phyloP scores from a whole-genome alignment of 2,329 filamentous ascomycete species.

The Penicillium sp. region DNA sequence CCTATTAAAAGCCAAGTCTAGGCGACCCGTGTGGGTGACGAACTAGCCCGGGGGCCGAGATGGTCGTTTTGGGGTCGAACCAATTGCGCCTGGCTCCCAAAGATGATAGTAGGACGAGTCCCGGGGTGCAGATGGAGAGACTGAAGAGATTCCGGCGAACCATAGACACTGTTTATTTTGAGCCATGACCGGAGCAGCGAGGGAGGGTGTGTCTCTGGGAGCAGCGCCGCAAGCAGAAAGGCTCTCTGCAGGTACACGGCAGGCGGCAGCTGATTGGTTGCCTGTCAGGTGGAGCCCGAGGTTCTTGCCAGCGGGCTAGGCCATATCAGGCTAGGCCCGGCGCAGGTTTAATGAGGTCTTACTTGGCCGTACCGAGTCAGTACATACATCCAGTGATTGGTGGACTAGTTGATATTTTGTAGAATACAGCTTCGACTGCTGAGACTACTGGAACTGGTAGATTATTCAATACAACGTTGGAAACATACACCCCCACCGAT shows the following conservation, averaged over 20 bases:
- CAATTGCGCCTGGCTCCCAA: background rate
- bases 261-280: slow-evolving; percentile 12
- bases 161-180: background rate
- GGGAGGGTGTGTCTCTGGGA: background rate
- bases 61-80: slow-evolving; percentile 1
- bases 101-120: background rate
- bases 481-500: too few species aligned
- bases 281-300: slow-evolving; percentile 16
- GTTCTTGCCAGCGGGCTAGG: slow-evolving; percentile 21
- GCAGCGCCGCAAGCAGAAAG: slow-evolving; percentile 5
- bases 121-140: background rate
- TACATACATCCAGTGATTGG: too few species aligned
- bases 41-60: slow-evolving; percentile 21
- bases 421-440: too few species aligned
- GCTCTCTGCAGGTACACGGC: slow-evolving; percentile 22
- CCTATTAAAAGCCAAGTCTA: slow-evolving; percentile 28
- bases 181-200: background rate
- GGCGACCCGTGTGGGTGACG: slow-evolving; percentile 27
- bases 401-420: too few species aligned
- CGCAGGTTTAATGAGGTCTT: slow-evolving; percentile 28
- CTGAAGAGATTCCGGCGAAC: background rate
- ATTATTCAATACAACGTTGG: too few species aligned
- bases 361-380: too few species aligned
- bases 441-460: too few species aligned
- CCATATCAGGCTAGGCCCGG: slow-evolving; percentile 14